Evolutionary conservation across 441 rosid genomes (phyloP), one percentile per base, ranked within the genome.

Genomic region (Daphne laureola): DNA sequence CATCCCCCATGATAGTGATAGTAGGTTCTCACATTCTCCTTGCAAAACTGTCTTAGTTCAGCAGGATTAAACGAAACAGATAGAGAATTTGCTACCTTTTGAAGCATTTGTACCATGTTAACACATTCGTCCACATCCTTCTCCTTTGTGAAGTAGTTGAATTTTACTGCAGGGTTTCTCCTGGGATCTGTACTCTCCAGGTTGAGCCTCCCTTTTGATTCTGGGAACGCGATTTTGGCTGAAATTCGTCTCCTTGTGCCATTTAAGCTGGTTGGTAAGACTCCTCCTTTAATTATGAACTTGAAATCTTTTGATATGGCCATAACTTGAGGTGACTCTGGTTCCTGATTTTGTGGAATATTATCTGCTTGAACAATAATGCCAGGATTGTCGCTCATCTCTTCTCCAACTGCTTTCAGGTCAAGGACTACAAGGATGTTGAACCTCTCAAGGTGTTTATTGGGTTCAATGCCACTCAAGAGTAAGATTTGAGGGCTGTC

Each of bases 1-100:
- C 94, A 84, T 5, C 91, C 91, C 0, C 93, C 90, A 35, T 86
- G 89, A 58, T 74, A 87, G 60, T 84, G 90, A 64, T 68, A 82
- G 52, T 71, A 82, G 4, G 91, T 87, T 69, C 82, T 67, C 13
- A 75, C 84, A 26, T 87, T 86, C 43, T 70, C 47, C 67, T 67
- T 78, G 78, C 96, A 83, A 64, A 78, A 79, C 42, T 50, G 49
- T 31, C 72, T 64, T 4, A 77, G 70, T 45, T 77, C 77, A 38
- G 63, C 66, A 0, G 51, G 60, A 13, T 71, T 73, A 14, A 64
- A 15, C 6, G 82, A 45, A 2, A 86, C 78, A 4, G 87, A 67
- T 31, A 68, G 59, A 43, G 94, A 83, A 46, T 69, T 74, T 1
- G 85, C 80, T 2, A 87, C 87, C 51, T 47, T 68, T 31, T 75